Conservation (phyloP, 192 early-diverging fungal species). For the Pilaira anomala region DNA sequence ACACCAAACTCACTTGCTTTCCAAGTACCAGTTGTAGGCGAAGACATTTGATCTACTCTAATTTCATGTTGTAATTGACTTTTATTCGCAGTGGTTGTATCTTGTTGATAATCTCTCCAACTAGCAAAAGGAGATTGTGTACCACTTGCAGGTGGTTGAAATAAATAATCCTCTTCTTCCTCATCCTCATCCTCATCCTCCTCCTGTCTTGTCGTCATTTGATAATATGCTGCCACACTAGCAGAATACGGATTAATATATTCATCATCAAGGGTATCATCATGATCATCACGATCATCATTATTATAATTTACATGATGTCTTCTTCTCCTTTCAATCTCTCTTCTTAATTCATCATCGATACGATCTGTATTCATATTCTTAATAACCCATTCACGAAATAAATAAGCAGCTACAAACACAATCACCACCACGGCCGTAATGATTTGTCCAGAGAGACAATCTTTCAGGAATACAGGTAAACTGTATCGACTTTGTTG, state of each 20-base stretch:
- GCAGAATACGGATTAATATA: background rate
- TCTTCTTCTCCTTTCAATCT: background rate
- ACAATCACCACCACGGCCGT: constrained; percentile 68
- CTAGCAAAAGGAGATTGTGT: constrained; percentile 12
- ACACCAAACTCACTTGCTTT: background rate
- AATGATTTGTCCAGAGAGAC: constrained; percentile 84
- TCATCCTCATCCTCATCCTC: constrained; percentile 6
- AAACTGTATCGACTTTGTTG: background rate
- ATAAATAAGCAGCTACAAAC: constrained; percentile 72
- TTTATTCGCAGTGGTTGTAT: background rate
- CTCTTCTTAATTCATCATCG: background rate
- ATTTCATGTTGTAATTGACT: background rate
- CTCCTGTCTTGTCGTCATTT: background rate
- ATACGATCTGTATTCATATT: constrained; percentile 27
- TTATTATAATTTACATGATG: background rate
- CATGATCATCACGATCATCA: too few species aligned
- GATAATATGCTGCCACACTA: background rate
- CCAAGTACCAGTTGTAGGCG: background rate
- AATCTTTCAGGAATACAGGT: constrained; percentile 52
- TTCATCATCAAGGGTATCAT: background rate
- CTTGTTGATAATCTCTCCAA: constrained; percentile 20
- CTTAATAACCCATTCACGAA: constrained; percentile 85
- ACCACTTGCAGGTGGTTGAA: background rate
- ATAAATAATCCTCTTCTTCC: background rate
- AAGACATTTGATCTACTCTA: background rate